Evolutionary conservation across 768 basidiomycete species (phyloP).

Genomic region (Mycena amicta): DNA sequence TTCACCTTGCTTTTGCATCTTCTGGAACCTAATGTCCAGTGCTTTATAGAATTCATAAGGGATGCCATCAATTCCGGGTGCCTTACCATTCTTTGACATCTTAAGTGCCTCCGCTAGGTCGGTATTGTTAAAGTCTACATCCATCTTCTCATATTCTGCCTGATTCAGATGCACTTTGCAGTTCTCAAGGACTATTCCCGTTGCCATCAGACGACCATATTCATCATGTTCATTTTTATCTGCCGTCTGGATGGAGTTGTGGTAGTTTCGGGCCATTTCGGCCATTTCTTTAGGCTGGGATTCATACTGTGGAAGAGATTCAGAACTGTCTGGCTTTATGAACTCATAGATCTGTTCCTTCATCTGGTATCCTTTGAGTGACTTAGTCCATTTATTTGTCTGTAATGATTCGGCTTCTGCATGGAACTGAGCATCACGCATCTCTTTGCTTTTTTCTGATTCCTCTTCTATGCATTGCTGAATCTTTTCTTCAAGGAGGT

Average conservation of each 20-base stretch:
- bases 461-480: not conserved
- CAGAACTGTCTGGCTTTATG: not conserved
- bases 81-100: not conserved
- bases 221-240: not conserved
- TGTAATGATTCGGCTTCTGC: not conserved
- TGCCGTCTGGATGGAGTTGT: not conserved
- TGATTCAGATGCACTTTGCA: constrained; percentile 2
- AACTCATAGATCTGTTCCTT: constrained; percentile 5
- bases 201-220: constrained; percentile 4
- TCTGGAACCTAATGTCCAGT: not conserved
- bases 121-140: not conserved
- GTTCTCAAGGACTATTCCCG: constrained; percentile 1
- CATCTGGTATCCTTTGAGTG: not conserved
- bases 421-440: not conserved
- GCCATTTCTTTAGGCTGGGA: not conserved
- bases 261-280: constrained; percentile 7
- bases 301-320: not conserved
- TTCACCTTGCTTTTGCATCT: not conserved
- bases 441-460: not conserved
- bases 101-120: not conserved
- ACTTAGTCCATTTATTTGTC: not conserved
- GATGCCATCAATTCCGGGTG: not conserved
- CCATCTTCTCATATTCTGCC: not conserved
- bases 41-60: not conserved
- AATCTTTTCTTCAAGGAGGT: not conserved